phyloP scores from a whole-genome alignment of 805 yeast genomes.

The Metschnikowia colocasiae region DNA sequence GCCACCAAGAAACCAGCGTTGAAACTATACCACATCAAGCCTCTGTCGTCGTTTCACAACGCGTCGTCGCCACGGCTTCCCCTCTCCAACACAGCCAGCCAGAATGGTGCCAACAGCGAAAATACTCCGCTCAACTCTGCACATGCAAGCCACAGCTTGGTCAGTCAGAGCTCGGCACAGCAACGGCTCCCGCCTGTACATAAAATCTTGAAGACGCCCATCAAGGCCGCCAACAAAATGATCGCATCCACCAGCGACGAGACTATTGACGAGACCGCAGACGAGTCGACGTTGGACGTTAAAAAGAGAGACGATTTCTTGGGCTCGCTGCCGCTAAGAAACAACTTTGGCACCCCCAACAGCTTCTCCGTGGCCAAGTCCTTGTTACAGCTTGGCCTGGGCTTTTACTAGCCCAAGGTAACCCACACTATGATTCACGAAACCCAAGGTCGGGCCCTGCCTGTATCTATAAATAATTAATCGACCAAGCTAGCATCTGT shows the following conservation, averaged over 20 bases:
- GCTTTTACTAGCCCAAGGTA: conserved; percentile 15
- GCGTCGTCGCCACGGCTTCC: conserved; percentile 11
- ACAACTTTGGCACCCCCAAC: conserved; percentile 41
- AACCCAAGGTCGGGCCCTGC: not conserved
- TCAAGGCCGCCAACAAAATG: conserved; percentile 29
- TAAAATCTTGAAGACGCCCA: conserved; percentile 43
- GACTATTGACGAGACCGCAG: conserved; percentile 21
- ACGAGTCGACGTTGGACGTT: conserved; percentile 16
- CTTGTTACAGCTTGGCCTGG: conserved; percentile 41
- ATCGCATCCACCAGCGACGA: conserved; percentile 21
- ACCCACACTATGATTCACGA: conserved; percentile 2
- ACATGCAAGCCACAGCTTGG: not conserved
- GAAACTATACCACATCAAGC: conserved; percentile 38
- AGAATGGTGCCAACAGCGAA: not conserved
- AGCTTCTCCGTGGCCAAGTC: conserved; percentile 45
- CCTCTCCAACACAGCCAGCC: conserved; percentile 1
- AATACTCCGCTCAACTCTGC: not conserved
- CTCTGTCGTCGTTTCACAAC: conserved; percentile 31
- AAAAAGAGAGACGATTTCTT: conserved; percentile 22
- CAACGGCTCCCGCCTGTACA: conserved; percentile 36
- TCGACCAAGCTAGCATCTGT: no score
- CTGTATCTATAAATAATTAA: not conserved
- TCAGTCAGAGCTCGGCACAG: not conserved
- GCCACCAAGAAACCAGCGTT: conserved; percentile 23
- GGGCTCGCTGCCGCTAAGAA: conserved; percentile 34